Base-by-base conservation (phyloP, 345 rosid genomes). In the Brassica rapa region DNA sequence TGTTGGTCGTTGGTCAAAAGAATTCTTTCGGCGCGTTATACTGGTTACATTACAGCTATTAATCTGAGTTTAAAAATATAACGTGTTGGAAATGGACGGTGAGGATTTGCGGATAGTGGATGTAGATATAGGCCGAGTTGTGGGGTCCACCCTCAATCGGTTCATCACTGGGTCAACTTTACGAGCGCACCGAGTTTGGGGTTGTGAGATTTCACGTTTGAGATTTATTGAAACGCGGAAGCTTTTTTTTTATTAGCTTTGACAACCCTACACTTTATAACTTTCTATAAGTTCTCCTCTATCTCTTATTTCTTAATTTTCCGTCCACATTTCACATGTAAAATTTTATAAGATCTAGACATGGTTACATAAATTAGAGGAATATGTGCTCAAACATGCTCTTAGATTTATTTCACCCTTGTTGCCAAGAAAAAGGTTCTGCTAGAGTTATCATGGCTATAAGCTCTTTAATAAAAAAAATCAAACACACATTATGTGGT, bases 21-120 rank as follows among this genome's bases (percentile, higher is more conserved):
- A 74, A 41, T 59, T 62, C 75, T 80, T 80, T 74, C 75, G 79
- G 82, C 82, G 79, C 75, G 78, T 69, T 62, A 73, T 8, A 37
- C 14, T 64, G n/a, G 14, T 12, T 72, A n/a, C 19, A 68, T 53
- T 63, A 14, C 59, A 79, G 75, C 78, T 69, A 5, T 68, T 2
- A 69, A 73, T 73, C 5, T 61, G 0, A 16, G 55, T 67, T 66
- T 21, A 0, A n/a, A 67, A 67, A 57, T 73, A 27, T 43, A 66
- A 67, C 35, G 25, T 49, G 74, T 16, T 49, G 59, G 14, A 12
- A 73, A 49, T 2, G 6, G 10, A 79, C 82, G 82, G 78, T 29
- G 66, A 16, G 0, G 82, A 78, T 78, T 59, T 30, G 6, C 10
- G 63, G 77, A 66, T 72, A 66, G 82, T 78, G 69, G 73, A 66